phyloP scores from a whole-genome alignment of 2,329 filamentous ascomycete species.

The Septoria linicola region DNA sequence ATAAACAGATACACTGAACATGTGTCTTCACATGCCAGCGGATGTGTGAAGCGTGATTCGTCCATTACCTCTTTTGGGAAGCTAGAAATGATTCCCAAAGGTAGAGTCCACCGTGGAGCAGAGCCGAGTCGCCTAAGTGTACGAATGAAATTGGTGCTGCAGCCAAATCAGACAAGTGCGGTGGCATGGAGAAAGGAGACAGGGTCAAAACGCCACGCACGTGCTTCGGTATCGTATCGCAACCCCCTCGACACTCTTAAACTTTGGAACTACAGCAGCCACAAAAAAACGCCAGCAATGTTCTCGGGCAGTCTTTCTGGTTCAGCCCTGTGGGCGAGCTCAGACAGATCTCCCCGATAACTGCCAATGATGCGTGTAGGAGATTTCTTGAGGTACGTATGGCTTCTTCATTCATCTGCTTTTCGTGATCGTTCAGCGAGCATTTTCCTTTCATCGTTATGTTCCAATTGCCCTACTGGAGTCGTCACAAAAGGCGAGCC shows the following conservation, averaged over 20 bases:
- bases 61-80: too few species aligned
- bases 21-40: too few species aligned
- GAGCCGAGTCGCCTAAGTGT: too few species aligned
- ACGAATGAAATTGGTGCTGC: too few species aligned
- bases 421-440: neutral
- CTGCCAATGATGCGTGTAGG: neutral
- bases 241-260: neutral
- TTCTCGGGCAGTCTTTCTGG: neutral
- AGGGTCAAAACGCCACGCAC: neutral
- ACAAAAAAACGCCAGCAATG: neutral
- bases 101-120: too few species aligned
- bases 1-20: too few species aligned
- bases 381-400: neutral
- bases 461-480: conserved; percentile 2
- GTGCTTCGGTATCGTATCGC: neutral
- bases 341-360: neutral
- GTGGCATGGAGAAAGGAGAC: too few species aligned
- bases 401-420: too few species aligned
- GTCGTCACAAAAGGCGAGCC: neutral
- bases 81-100: too few species aligned
- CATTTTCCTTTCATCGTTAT: neutral
- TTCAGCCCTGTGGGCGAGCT: neutral
- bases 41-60: too few species aligned
- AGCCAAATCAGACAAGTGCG: too few species aligned
- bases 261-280: neutral